A percentile compares a stretch with the other conserved stretches of the same genome.
These are phyloP conservation scores for Kodamaea ohmeri DNA, from an alignment of 1,139 yeast genomes.

Conservation along the genomic window DNA sequence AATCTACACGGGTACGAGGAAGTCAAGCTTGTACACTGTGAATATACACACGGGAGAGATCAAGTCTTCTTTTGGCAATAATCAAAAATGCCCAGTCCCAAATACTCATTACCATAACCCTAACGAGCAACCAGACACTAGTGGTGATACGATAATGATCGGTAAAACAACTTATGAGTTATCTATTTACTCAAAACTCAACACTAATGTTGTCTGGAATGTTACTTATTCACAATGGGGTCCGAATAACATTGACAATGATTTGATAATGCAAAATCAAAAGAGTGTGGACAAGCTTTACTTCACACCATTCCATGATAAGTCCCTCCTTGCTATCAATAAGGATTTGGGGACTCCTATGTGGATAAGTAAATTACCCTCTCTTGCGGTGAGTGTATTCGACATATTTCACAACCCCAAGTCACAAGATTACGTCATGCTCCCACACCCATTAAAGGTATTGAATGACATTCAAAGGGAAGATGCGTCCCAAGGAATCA, in stretches of 20 bases:
- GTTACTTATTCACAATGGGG: slow-evolving; percentile 91
- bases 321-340: slow-evolving; percentile 65
- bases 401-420: slow-evolving; percentile 53
- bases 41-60: slow-evolving; percentile 76
- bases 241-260: slow-evolving; percentile 80
- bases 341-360: slow-evolving; percentile 62
- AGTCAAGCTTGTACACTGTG: slow-evolving; percentile 72
- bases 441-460: slow-evolving; percentile 65
- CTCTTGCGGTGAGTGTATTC: slow-evolving; percentile 68
- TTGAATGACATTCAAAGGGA: slow-evolving; percentile 35
- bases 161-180: slow-evolving; percentile 52
- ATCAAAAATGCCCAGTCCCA: slow-evolving; percentile 34
- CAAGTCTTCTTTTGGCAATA: slow-evolving; percentile 64
- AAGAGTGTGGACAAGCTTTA: slow-evolving; percentile 67
- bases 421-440: slow-evolving; percentile 38
- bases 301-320: slow-evolving; percentile 82
- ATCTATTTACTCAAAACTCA: slow-evolving; percentile 49
- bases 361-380: slow-evolving; percentile 74
- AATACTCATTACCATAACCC: slow-evolving; percentile 21
- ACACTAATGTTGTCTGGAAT: slow-evolving; percentile 72
- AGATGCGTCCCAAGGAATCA: slow-evolving; percentile 17
- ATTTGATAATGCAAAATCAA: slow-evolving; percentile 51
- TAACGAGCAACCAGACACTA: slow-evolving; percentile 8
- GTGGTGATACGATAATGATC: slow-evolving; percentile 36
- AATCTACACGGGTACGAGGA: slow-evolving; percentile 82